A percentile compares a stretch with the other conserved stretches of the same genome.
phyloP scores from a whole-genome alignment of 192 early-diverging fungal genomes.

The Podila clonocystis region DNA sequence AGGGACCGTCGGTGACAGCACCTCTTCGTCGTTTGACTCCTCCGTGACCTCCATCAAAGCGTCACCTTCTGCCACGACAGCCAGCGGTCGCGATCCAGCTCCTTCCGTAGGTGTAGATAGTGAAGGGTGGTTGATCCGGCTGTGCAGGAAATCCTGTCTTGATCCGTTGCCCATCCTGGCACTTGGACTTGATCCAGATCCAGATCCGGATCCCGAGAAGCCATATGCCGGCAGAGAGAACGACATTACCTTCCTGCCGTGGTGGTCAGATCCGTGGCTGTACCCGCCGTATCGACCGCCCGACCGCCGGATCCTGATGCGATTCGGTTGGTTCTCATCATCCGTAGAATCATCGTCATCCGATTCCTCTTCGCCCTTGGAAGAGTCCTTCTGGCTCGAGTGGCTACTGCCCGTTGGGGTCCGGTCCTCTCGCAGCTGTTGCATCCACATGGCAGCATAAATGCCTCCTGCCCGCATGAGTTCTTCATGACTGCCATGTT shows the following conservation, averaged over 20 bases:
- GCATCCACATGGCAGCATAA: conserved; percentile 85
- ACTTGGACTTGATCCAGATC: conserved; percentile 3
- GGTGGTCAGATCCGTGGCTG: neutral
- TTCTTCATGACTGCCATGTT: conserved; percentile 82
- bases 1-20: neutral
- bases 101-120: neutral
- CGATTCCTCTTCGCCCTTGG: conserved; percentile 44
- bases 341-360: conserved; percentile 23
- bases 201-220: neutral
- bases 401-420: conserved; percentile 19
- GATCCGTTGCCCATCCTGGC: neutral
- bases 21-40: too few relatives aligned
- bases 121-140: neutral
- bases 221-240: conserved; percentile 34
- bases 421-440: conserved; percentile 57
- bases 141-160: neutral
- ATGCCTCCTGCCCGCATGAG: conserved; percentile 70
- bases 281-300: conserved; percentile 3
- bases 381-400: conserved; percentile 48
- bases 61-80: neutral
- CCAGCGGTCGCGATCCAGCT: neutral
- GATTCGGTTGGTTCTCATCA: conserved; percentile 6
- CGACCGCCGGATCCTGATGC: conserved; percentile 20
- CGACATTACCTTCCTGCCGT: conserved; percentile 22
- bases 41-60: neutral